These are phyloP conservation scores for Sclerotinia minor DNA, from an alignment of 2,329 filamentous ascomycete species.

Conservation along the genomic window DNA sequence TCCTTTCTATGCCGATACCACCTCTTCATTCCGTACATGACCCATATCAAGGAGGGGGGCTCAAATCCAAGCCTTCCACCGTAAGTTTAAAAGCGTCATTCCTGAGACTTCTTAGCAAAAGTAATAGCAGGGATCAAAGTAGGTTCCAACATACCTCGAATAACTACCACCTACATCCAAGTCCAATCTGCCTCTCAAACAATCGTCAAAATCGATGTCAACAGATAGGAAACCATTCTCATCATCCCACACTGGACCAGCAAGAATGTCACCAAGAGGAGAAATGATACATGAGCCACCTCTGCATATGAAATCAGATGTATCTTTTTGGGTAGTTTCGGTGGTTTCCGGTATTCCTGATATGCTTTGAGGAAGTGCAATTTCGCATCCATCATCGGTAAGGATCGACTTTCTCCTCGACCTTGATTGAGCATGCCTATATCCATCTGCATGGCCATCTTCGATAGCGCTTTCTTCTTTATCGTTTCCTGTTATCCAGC, in stretches of 20 bases:
- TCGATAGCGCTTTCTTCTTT: constrained; percentile 19
- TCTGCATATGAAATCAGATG: constrained; percentile 51
- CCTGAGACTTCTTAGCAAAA: constrained; percentile 40
- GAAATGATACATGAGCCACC: constrained; percentile 83
- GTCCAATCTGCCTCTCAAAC: constrained; percentile 76
- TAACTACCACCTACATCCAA: constrained; percentile 85
- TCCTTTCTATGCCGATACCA: not conserved
- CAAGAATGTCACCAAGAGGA: constrained; percentile 76
- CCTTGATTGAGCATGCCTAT: not conserved
- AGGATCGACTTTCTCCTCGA: constrained; percentile 31
- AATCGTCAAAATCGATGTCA: constrained; percentile 86
- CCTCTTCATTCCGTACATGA: not conserved
- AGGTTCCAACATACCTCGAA: constrained; percentile 59
- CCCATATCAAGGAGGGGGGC: constrained; percentile 46
- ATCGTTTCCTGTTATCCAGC: constrained; percentile 51
- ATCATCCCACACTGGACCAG: constrained; percentile 78
- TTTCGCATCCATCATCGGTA: constrained; percentile 55
- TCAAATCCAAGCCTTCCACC: constrained; percentile 58
- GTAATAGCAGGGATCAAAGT: not conserved
- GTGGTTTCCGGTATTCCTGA: constrained; percentile 12
- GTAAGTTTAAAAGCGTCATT: constrained; percentile 63
- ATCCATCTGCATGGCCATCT: constrained; percentile 19
- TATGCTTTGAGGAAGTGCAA: constrained; percentile 45
- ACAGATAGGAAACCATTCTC: constrained; percentile 66
- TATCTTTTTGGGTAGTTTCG: constrained; percentile 27